A percentile compares a stretch with the other conserved stretches of the same genome.
These are phyloP conservation scores for Voacanga thouarsii DNA, from an alignment of 257 asterid species.

Conservation along the genomic window DNA sequence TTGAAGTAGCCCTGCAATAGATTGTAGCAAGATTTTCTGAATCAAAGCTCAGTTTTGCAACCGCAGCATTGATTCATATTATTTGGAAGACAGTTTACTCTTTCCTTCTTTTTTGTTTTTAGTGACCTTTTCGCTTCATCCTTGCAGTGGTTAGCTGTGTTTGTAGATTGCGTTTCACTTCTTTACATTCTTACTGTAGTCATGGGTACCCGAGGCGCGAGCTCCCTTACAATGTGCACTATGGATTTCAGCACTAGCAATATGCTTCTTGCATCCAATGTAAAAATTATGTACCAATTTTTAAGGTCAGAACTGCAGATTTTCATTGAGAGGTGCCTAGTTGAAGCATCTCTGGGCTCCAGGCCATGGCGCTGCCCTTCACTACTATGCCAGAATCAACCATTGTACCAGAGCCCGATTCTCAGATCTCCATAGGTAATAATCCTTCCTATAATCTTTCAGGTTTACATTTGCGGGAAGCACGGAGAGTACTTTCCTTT, in stretches of 20 bases:
- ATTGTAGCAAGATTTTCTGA: too few relatives aligned
- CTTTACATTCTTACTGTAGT: too few relatives aligned
- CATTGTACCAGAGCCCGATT: background rate
- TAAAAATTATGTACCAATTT: constrained; percentile 63
- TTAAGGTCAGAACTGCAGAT: constrained; percentile 59
- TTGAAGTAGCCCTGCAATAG: too few relatives aligned
- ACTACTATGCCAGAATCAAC: background rate
- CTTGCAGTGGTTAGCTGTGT: too few relatives aligned
- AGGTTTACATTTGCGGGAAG: constrained; percentile 24
- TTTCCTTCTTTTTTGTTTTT: too few relatives aligned
- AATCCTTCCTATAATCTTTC: constrained; percentile 21
- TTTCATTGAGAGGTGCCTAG: constrained; percentile 66
- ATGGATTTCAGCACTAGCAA: constrained; percentile 62
- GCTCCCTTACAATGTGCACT: constrained; percentile 38
- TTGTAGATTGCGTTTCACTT: too few relatives aligned
- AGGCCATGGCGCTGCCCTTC: background rate
- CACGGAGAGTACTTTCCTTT: background rate
- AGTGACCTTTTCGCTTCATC: too few relatives aligned
- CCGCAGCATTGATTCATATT: too few relatives aligned
- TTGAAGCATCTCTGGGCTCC: constrained; percentile 54
- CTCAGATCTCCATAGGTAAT: background rate
- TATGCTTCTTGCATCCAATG: constrained; percentile 58
- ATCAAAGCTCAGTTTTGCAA: too few relatives aligned
- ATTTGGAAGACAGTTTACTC: too few relatives aligned
- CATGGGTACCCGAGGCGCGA: too few relatives aligned